Conservation (phyloP, 2,329 filamentous ascomycete species). For the Xylariaceae sp. region DNA sequence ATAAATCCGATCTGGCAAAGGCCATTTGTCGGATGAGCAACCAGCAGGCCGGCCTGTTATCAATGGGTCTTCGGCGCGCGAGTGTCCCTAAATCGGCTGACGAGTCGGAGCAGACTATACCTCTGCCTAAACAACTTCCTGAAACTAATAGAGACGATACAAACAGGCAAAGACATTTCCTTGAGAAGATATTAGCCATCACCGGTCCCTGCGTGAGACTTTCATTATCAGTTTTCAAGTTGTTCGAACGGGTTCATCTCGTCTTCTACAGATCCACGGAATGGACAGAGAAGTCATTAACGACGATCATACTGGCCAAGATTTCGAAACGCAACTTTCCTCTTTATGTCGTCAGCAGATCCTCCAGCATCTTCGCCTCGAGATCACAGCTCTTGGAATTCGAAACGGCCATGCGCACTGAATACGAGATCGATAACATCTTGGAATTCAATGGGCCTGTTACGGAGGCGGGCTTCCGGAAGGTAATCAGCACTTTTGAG, state of each 20-base stretch:
- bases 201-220: slow-evolving; percentile 82
- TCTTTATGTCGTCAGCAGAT: slow-evolving; percentile 82
- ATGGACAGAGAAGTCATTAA: slow-evolving; percentile 96
- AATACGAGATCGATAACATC: slow-evolving; percentile 74
- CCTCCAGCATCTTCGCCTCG: slow-evolving; percentile 80
- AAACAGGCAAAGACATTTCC: slow-evolving; percentile 69
- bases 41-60: slow-evolving; percentile 69
- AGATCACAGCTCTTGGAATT: slow-evolving; percentile 76
- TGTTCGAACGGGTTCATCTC: slow-evolving; percentile 91
- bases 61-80: slow-evolving; percentile 59
- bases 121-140: too few species aligned
- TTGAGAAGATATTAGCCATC: slow-evolving; percentile 68
- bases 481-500: slow-evolving; percentile 67
- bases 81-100: slow-evolving; percentile 53
- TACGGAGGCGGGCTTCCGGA: slow-evolving; percentile 58
- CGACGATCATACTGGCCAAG: slow-evolving; percentile 87
- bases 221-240: slow-evolving; percentile 62
- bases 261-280: slow-evolving; percentile 95
- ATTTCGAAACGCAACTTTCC: slow-evolving; percentile 86
- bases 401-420: slow-evolving; percentile 76
- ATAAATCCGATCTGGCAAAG: slow-evolving; percentile 72
- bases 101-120: slow-evolving; percentile 28
- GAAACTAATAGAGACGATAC: slow-evolving; percentile 34
- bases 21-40: slow-evolving; percentile 70
- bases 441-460: slow-evolving; percentile 73